Percentiles rank a stretch among this genome's conserved stretches.
Conservation (phyloP, 2,329 filamentous ascomycete species). For the Ophiocordyceps australis region DNA sequence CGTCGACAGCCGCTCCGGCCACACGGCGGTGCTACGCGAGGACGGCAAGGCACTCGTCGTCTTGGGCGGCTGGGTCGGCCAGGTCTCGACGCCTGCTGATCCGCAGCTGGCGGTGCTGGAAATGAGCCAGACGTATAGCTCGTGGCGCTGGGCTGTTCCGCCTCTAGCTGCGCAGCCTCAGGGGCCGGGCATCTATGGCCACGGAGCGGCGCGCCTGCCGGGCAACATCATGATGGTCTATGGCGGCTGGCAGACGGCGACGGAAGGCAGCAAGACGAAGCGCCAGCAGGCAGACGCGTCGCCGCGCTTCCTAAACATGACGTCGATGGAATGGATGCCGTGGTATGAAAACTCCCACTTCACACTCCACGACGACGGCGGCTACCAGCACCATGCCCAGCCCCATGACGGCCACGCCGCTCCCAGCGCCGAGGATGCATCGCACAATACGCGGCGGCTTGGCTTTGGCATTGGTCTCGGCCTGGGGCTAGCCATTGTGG, state of each 20-base stretch:
- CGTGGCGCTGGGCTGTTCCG: slow-evolving; percentile 57
- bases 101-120: slow-evolving; percentile 68
- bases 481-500: slow-evolving; percentile 27
- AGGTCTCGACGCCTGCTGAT: slow-evolving; percentile 53
- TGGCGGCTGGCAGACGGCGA: slow-evolving; percentile 36
- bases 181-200: slow-evolving; percentile 35
- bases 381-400: background rate
- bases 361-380: slow-evolving; percentile 3
- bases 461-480: slow-evolving; percentile 49
- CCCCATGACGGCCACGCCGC: slow-evolving; percentile 4
- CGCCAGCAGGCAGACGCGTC: slow-evolving; percentile 12
- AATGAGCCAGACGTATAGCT: slow-evolving; percentile 55
- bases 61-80: slow-evolving; percentile 84
- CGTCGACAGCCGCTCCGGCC: slow-evolving; percentile 76
- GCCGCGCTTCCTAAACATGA: slow-evolving; percentile 36
- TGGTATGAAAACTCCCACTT: slow-evolving; percentile 33
- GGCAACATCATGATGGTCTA: slow-evolving; percentile 53
- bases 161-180: slow-evolving; percentile 25
- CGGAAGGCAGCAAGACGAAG: slow-evolving; percentile 9
- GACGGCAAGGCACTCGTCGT: slow-evolving; percentile 66
- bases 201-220: slow-evolving; percentile 43
- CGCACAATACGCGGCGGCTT: slow-evolving; percentile 13
- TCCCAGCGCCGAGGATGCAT: slow-evolving; percentile 6
- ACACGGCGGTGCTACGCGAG: slow-evolving; percentile 64
- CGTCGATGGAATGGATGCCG: slow-evolving; percentile 32